Evolutionary conservation across 495 filamentous ascomycete species (phyloP).

Genomic region (Lasiosphaeris hirsuta): DNA sequence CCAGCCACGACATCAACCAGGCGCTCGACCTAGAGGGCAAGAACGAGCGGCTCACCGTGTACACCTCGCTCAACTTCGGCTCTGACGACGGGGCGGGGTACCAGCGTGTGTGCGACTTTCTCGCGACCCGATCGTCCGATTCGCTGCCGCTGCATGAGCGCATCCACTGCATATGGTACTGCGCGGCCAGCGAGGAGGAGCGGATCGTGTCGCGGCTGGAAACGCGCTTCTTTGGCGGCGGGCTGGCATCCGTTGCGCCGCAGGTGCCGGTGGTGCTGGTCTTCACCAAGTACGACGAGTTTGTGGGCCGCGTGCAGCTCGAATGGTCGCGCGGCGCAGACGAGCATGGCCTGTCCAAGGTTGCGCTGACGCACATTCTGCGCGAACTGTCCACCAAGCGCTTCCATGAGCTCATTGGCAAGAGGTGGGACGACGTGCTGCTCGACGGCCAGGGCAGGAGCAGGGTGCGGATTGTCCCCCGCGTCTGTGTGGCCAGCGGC

Average conservation of each 20-base stretch:
- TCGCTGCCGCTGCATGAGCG: constrained; percentile 4
- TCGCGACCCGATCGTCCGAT: neutral
- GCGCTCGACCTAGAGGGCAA: constrained; percentile 24
- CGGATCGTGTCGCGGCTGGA: constrained; percentile 17
- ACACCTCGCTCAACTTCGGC: constrained; percentile 24
- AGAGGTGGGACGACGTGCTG: constrained; percentile 21
- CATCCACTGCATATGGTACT: constrained; percentile 33
- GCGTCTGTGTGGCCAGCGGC: constrained; percentile 21
- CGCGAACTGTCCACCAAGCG: constrained; percentile 20
- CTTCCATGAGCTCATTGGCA: constrained; percentile 23
- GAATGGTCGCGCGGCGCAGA: constrained; percentile 22
- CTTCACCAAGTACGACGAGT: constrained; percentile 33
- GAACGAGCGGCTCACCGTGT: constrained; percentile 24
- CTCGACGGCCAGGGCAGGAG: neutral
- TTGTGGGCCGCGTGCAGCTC: constrained; percentile 22
- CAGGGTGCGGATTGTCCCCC: constrained; percentile 5
- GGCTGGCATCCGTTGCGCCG: constrained; percentile 4
- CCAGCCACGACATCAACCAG: constrained; percentile 20
- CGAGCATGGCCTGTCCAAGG: constrained; percentile 22
- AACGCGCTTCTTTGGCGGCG: constrained; percentile 19
- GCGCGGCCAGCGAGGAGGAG: constrained; percentile 23
- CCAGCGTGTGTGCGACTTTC: constrained; percentile 17
- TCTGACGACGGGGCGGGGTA: constrained; percentile 13
- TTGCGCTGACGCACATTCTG: constrained; percentile 27
- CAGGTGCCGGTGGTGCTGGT: constrained; percentile 22